These are phyloP conservation scores for Pythium vanterpoolii DNA, from an alignment of 352 stramenopile genomes.

Conservation along the genomic window DNA sequence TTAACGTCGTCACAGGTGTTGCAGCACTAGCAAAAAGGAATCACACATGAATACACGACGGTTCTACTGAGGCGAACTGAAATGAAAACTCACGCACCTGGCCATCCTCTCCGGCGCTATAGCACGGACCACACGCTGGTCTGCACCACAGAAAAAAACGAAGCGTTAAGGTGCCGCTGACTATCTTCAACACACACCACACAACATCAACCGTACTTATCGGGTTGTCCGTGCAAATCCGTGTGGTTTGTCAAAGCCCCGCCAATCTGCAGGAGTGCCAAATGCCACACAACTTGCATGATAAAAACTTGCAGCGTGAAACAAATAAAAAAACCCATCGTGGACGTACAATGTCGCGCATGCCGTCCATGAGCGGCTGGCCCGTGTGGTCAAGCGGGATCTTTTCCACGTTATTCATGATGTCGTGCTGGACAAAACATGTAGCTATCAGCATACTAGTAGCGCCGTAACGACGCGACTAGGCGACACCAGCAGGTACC, in stretches of 20 bases:
- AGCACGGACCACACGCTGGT: constrained; percentile 69
- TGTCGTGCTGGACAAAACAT: constrained; percentile 43
- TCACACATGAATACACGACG: background rate
- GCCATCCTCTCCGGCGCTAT: constrained; percentile 56
- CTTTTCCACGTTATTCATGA: constrained; percentile 81
- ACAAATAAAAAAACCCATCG: background rate
- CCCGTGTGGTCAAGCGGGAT: constrained; percentile 52
- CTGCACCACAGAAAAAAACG: constrained; percentile 20
- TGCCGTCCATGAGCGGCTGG: constrained; percentile 40
- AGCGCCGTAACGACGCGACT: background rate
- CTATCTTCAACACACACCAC: background rate
- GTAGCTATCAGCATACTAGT: background rate
- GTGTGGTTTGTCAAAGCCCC: constrained; percentile 70
- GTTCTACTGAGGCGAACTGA: background rate
- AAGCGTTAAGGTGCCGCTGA: background rate
- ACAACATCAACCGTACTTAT: constrained; percentile 28
- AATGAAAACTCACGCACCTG: constrained; percentile 31
- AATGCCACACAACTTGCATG: background rate
- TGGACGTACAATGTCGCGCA: constrained; percentile 37
- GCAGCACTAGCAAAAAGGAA: constrained; percentile 12
- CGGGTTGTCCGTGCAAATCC: constrained; percentile 48
- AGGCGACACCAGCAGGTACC: constrained; percentile 12
- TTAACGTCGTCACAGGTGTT: constrained; percentile 41
- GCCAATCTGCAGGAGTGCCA: constrained; percentile 49
- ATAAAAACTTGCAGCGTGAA: background rate